Evolutionary conservation across 2,329 filamentous ascomycete species (phyloP).

Genomic region (Shiraia bambusicola): DNA sequence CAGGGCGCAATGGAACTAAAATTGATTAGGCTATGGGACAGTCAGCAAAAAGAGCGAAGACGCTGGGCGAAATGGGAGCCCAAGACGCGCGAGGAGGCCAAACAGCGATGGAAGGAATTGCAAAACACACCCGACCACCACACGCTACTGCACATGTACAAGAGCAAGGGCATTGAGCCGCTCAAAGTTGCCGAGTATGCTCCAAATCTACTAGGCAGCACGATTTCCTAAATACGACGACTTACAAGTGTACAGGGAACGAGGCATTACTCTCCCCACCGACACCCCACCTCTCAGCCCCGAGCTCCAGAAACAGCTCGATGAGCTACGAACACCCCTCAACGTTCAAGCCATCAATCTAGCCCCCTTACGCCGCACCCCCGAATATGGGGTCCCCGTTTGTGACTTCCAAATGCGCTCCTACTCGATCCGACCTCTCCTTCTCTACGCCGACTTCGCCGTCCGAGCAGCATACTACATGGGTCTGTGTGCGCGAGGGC

Average conservation of each 20-base stretch:
- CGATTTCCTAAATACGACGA: conserved; percentile 5
- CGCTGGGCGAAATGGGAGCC: conserved; percentile 26
- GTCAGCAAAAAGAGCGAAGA: conserved; percentile 25
- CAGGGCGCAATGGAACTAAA: conserved; percentile 13
- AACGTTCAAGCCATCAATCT: conserved; percentile 85
- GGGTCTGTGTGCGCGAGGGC: conserved; percentile 79
- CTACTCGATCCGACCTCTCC: conserved; percentile 84
- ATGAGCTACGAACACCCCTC: conserved; percentile 57
- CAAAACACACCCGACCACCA: conserved; percentile 34
- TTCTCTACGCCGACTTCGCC: conserved; percentile 94
- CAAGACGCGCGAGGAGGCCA: conserved; percentile 33
- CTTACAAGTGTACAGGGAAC: conserved; percentile 24
- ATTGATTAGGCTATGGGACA: conserved; percentile 25
- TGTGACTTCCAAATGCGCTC: conserved; percentile 93
- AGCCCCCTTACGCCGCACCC: conserved; percentile 73
- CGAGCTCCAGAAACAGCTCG: conserved; percentile 34
- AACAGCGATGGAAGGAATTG: conserved; percentile 32
- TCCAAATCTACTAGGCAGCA: background rate
- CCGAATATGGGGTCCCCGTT: conserved; percentile 75
- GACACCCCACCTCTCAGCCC: conserved; percentile 32
- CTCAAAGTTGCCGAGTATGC: conserved; percentile 40
- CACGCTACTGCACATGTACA: conserved; percentile 35
- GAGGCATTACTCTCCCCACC: conserved; percentile 34
- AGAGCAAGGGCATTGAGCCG: conserved; percentile 35
- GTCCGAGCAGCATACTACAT: conserved; percentile 94